Base-by-base conservation (phyloP, 805 yeast genomes). In the Phaffomyces thermotolerans region DNA sequence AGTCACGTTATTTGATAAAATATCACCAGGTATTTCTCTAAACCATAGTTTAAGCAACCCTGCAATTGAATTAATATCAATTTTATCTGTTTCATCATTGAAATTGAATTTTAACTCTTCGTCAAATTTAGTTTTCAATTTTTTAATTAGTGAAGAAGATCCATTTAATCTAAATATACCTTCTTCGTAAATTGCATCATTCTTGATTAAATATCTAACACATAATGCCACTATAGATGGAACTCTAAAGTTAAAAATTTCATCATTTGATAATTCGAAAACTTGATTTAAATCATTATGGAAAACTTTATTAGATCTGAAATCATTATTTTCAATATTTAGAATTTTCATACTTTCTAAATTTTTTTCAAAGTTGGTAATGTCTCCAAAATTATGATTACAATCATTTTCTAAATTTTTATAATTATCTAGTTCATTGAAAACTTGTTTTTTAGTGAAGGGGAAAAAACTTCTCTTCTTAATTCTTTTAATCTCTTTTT, bases 141-240 rank as follows among this genome's bases (percentile, higher is more conserved):
- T 75, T 50, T 81, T 77, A 34, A 86, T 87, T 41, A 82, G 72
- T 2, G 88, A 74, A 44, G 89, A 84, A 32, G 95, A 86, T 4
- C 98, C 98, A 63, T 90, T 86, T 45, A 89, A 67, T 48, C 99
- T 72, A 67, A 93, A 93, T 3, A 91, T 76, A 10, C 99, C 99
- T 56, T 89, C 95, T 60, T 87, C 93, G 48, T 75, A 75, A n/a
- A 81, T 68, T 0, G 95, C 95, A 20, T 81, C 78, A 23, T 80
- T 74, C 33, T 69, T 72, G 40, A 73, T 71, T 40, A 91, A 68
- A 51, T 73, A 85, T 44, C 78, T 83, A 30, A 90, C 56, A 56
- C 96, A 88, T 47, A 95, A 66, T 53, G 67, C 84, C 15, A 87
- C 76, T 8, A 91, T 79, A 34, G 89, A 78, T 2, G 99, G 97